Base-by-base conservation (phyloP, 495 filamentous ascomycete genomes). In the Diplogelasinospora grovesii region DNA sequence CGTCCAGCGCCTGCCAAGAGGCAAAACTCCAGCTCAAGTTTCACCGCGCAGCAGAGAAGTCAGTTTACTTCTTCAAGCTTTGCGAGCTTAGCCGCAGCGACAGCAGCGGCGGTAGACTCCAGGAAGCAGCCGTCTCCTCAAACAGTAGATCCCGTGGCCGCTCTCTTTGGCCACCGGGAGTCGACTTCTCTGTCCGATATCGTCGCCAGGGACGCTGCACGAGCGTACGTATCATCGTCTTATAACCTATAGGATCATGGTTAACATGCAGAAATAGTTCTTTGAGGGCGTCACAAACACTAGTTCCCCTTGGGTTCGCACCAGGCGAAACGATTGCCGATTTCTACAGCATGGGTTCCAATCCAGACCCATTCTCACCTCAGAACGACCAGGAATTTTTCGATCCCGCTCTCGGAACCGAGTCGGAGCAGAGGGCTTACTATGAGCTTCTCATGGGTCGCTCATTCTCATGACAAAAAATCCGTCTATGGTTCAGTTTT, bases 371-470 rank as follows among this genome's bases (percentile, higher is more conserved):
- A 10, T 39, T 60, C 3, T 23, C 45, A 3, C 49, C 52, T 26
- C 39, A 30, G 4, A 48, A 34, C 36, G 41, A 46, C 10, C 37
- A 44, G 4, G 54, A 54, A 14, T n/a, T n/a, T n/a, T 49, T 55
- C 27, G 59, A 62, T 21, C 53, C 55, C 0, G 47, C 53, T 13
- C 43, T 62, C 3, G 59, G 59, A 19, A 48, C 29, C 22, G 60
- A 63, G 42, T 49, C 46, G 0, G 60, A 63, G 34, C 60, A 63
- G 47, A 48, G 55, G 26, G 55, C 55, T 6, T 63, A 57, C 25
- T 63, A 63, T 25, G 60, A 63, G 51, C 43, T 63, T 2, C 49
- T 63, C 8, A 63, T 63, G 60, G 60, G 60, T 5, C 45, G 56
- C 22, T 39, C 48, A 1, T 61, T 61, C 25, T 46, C 41, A 0